These are phyloP conservation scores for Curvularia sp. DNA, from an alignment of 2,329 filamentous ascomycete genomes.

Conservation along the genomic window DNA sequence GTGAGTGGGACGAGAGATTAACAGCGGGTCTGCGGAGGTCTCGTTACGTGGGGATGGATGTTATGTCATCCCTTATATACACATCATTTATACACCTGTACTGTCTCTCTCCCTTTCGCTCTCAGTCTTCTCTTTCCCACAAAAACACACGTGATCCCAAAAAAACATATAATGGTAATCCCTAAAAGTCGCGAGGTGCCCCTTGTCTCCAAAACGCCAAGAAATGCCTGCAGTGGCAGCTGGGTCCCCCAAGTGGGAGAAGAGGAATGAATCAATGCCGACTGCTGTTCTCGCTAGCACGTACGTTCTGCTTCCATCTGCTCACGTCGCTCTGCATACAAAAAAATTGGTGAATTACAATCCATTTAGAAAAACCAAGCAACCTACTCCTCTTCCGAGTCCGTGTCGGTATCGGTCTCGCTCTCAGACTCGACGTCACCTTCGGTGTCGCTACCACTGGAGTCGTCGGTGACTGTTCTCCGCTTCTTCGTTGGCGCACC, in stretches of 20 bases:
- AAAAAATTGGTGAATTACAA: not conserved
- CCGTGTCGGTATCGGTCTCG: slow-evolving; percentile 57
- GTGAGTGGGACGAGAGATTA: not conserved
- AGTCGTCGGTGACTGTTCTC: slow-evolving; percentile 65
- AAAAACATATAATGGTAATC: slow-evolving; percentile 9
- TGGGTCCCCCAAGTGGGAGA: slow-evolving; percentile 5
- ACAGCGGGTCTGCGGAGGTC: too few species aligned
- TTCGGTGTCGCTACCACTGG: slow-evolving; percentile 67
- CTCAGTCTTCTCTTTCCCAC: slow-evolving; percentile 1
- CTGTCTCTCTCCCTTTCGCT: not conserved
- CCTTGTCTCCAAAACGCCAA: slow-evolving; percentile 31
- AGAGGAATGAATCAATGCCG: slow-evolving; percentile 2
- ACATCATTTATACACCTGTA: slow-evolving; percentile 25
- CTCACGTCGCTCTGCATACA: not conserved
- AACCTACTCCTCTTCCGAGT: slow-evolving; percentile 50
- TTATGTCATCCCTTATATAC: slow-evolving; percentile 11
- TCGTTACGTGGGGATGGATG: too few species aligned
- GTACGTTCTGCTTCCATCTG: slow-evolving; percentile 6
- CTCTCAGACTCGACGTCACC: slow-evolving; percentile 66
- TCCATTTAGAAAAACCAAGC: not conserved
- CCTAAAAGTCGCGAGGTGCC: slow-evolving; percentile 8
- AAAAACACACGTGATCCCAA: slow-evolving; percentile 7
- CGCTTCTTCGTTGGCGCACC: slow-evolving; percentile 63
- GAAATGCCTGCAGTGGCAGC: slow-evolving; percentile 30
- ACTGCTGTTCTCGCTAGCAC: slow-evolving; percentile 4